These are phyloP conservation scores for Codiaeum variegatum DNA, from an alignment of 441 rosid species.

Conservation along the genomic window DNA sequence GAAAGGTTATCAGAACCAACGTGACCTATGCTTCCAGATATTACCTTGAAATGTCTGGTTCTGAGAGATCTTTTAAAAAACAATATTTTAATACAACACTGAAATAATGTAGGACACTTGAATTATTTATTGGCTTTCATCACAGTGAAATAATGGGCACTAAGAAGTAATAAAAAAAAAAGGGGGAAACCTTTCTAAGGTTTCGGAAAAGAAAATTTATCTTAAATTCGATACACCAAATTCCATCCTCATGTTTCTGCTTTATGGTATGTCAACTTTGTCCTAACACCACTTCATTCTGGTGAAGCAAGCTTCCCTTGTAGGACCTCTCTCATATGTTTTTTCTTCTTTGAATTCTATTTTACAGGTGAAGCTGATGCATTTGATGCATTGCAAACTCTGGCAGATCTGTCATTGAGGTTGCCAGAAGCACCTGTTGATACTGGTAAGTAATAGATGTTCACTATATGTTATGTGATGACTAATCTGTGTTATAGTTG, in stretches of 20 bases:
- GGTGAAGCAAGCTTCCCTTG: slow-evolving; percentile 6
- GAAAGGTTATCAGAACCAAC: too few species aligned
- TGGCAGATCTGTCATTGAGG: slow-evolving; percentile 88
- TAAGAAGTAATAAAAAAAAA: not conserved
- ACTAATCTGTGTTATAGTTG: not conserved
- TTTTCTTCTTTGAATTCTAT: slow-evolving; percentile 18
- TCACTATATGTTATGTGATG: not conserved
- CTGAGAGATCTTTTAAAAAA: too few species aligned
- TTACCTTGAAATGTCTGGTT: too few species aligned
- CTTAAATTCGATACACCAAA: not conserved
- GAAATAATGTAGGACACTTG: not conserved
- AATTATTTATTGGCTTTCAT: not conserved
- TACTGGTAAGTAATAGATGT: slow-evolving; percentile 52
- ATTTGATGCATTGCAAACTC: slow-evolving; percentile 66
- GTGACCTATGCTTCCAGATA: too few species aligned
- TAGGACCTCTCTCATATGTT: not conserved
- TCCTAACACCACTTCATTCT: slow-evolving; percentile 6
- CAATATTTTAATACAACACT: not conserved
- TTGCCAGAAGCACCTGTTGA: slow-evolving; percentile 79
- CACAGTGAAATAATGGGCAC: not conserved
- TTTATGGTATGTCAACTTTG: slow-evolving; percentile 15
- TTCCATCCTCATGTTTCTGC: not conserved
- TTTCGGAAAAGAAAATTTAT: not conserved
- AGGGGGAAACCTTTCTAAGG: too few species aligned
- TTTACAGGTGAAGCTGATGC: slow-evolving; percentile 56